These are phyloP conservation scores for Friedmanniomyces simplex DNA, from an alignment of 495 filamentous ascomycete genomes.

Conservation along the genomic window DNA sequence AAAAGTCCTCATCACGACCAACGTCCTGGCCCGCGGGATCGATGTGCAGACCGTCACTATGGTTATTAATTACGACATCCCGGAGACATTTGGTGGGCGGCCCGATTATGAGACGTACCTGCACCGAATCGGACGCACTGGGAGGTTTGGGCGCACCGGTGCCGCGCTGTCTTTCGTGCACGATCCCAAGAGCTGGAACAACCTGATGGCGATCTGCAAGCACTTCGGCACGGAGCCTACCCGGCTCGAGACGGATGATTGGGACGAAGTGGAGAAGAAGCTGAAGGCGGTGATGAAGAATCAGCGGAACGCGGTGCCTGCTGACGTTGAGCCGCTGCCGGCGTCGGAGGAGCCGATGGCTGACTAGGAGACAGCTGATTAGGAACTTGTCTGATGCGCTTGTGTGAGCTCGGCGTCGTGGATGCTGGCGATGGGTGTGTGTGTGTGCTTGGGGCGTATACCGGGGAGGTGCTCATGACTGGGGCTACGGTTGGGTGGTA, in stretches of 20 bases:
- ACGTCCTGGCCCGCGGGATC: conserved; percentile 92
- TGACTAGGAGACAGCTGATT: conserved; percentile 4
- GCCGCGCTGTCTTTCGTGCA: conserved; percentile 87
- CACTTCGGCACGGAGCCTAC: conserved; percentile 55
- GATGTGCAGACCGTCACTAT: conserved; percentile 94
- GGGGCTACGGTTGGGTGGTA: not conserved
- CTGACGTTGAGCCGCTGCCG: not conserved
- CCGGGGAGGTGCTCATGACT: not conserved
- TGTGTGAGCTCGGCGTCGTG: not conserved
- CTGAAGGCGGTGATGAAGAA: conserved; percentile 73
- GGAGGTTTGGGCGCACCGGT: conserved; percentile 94
- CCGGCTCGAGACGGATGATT: conserved; percentile 56
- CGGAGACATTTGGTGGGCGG: conserved; percentile 35
- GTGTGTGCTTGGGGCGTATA: too few relatives aligned
- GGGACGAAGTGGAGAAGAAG: conserved; percentile 73
- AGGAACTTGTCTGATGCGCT: not conserved
- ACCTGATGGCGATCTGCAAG: conserved; percentile 63
- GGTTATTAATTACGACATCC: conserved; percentile 89
- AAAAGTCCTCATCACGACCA: conserved; percentile 98
- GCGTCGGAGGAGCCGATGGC: conserved; percentile 9
- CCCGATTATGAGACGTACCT: conserved; percentile 91
- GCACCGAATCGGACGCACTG: conserved; percentile 94
- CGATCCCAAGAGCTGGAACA: conserved; percentile 62
- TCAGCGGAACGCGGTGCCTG: conserved; percentile 6
- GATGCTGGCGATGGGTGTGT: not conserved